Percentiles rank a stretch among this genome's conserved stretches.
Conservation (phyloP, 2,329 filamentous ascomycete genomes). For the Lithohypha guttulata region DNA sequence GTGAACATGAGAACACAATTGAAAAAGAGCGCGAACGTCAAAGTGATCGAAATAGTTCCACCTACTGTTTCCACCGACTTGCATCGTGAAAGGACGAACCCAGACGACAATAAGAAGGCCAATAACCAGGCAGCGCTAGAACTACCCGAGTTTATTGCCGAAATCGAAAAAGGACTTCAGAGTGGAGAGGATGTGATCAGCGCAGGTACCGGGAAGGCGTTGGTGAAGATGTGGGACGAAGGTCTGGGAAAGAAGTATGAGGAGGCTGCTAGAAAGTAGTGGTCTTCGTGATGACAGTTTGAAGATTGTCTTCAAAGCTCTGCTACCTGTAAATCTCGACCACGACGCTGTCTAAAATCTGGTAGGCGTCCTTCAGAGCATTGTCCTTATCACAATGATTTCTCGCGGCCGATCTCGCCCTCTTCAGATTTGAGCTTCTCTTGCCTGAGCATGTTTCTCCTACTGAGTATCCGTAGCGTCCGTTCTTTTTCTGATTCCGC, state of each 20-base stretch:
- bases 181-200: conserved; percentile 39
- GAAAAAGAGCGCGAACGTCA: conserved; percentile 29
- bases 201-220: conserved; percentile 33
- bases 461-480: conserved; percentile 56
- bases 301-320: too few relatives aligned
- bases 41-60: conserved; percentile 46
- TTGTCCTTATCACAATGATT: too few relatives aligned
- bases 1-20: conserved; percentile 46
- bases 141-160: conserved; percentile 45
- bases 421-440: conserved; percentile 40
- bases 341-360: too few relatives aligned
- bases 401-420: too few relatives aligned
- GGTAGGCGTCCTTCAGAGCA: too few relatives aligned
- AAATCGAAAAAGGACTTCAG: conserved; percentile 36
- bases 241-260: conserved; percentile 29
- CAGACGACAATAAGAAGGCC: conserved; percentile 49
- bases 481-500: conserved; percentile 55
- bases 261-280: too few relatives aligned
- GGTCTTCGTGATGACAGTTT: too few relatives aligned
- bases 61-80: conserved; percentile 46
- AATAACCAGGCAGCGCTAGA: conserved; percentile 39
- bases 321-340: too few relatives aligned
- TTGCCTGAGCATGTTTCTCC: conserved; percentile 55
- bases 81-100: conserved; percentile 45
- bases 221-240: too few relatives aligned